Conservation (phyloP, 208 protist genomes). For the Leishmania tarentolae region DNA sequence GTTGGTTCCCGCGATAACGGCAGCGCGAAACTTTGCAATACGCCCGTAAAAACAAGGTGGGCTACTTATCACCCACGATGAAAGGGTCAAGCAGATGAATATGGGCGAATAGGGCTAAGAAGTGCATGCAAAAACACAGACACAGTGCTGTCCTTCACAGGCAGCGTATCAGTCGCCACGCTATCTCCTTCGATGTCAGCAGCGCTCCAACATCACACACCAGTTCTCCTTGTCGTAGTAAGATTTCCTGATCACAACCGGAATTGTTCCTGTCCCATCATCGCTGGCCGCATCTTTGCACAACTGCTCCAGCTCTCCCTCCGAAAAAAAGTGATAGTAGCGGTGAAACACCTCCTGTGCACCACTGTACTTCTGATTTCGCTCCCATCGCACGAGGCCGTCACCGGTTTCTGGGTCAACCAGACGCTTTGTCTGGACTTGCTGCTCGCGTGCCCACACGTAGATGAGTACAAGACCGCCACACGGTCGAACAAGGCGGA, state of each 20-base stretch:
- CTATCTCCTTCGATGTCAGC: not conserved
- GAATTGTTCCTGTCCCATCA: constrained; percentile 5
- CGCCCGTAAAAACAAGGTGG: not conserved
- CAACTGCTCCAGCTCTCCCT: constrained; percentile 78
- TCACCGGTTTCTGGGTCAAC: constrained; percentile 56
- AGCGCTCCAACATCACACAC: constrained; percentile 66
- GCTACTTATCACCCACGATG: not conserved
- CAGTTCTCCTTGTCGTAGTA: constrained; percentile 93
- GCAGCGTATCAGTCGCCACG: not conserved
- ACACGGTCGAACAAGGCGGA: constrained; percentile 64
- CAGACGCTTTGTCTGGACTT: constrained; percentile 17
- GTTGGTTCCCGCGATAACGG: not conserved
- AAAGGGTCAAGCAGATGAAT: not conserved
- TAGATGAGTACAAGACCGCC: constrained; percentile 79
- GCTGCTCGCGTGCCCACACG: constrained; percentile 82
- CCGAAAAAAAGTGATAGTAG: constrained; percentile 86
- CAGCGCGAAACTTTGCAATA: not conserved
- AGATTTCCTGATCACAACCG: constrained; percentile 29
- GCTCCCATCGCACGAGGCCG: constrained; percentile 67
- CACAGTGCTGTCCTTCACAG: not conserved
- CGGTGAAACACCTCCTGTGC: constrained; percentile 56
- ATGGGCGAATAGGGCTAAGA: not conserved
- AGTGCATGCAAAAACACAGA: not conserved
- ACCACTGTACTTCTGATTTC: constrained; percentile 54
- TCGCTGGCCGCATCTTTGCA: constrained; percentile 35